These are phyloP conservation scores for Adansonia rubrostipa DNA, from an alignment of 441 rosid genomes.

Conservation along the genomic window DNA sequence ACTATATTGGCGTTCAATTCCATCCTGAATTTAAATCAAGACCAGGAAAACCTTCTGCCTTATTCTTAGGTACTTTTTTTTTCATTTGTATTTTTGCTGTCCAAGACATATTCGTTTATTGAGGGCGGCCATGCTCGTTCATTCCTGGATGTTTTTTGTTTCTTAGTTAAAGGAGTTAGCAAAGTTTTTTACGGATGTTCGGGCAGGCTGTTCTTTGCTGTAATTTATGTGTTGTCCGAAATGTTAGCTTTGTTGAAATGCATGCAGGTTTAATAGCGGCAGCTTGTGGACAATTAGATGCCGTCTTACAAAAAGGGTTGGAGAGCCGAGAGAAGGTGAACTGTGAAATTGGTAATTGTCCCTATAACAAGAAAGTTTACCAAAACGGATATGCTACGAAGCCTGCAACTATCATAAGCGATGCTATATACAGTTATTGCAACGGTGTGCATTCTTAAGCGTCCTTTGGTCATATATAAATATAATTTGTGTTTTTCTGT, in stretches of 20 bases:
- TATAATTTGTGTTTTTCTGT: neutral
- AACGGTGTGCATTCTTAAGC: slow-evolving; percentile 61
- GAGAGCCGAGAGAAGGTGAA: slow-evolving; percentile 45
- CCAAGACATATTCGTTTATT: neutral
- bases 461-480: neutral
- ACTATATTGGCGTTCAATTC: slow-evolving; percentile 85
- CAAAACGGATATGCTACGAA: slow-evolving; percentile 60
- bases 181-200: neutral
- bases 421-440: slow-evolving; percentile 53
- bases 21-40: slow-evolving; percentile 97
- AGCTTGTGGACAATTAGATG: slow-evolving; percentile 71
- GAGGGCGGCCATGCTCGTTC: neutral
- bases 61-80: slow-evolving; percentile 66
- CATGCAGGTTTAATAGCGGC: slow-evolving; percentile 90
- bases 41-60: slow-evolving; percentile 88
- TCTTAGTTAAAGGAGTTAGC: neutral
- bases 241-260: slow-evolving; percentile 6
- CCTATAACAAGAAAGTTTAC: slow-evolving; percentile 37
- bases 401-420: slow-evolving; percentile 54
- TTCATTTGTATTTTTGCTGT: slow-evolving; percentile 17
- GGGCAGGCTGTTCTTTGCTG: neutral
- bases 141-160: neutral
- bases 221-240: neutral
- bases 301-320: slow-evolving; percentile 34
- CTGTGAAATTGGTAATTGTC: slow-evolving; percentile 41